Evolutionary conservation across 2,329 filamentous ascomycete species (phyloP), one percentile per base, ranked within the genome.

Genomic region (Colletotrichum limetticola): DNA sequence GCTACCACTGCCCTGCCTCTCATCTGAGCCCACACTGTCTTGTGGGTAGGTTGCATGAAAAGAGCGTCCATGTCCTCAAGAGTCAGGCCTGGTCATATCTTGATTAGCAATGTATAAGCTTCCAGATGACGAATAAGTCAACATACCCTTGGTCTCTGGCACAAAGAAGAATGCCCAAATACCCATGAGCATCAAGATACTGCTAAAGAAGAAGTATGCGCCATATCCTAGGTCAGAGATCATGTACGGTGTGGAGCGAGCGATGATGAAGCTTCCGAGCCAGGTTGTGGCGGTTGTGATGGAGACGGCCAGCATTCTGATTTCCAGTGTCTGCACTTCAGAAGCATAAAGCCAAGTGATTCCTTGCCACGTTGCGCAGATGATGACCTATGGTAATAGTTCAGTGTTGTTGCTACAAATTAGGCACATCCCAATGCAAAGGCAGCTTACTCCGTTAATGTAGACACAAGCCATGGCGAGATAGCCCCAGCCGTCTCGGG

Each of bases 161-260:
- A 89, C 81, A 60, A 86, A 86, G 79, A 87, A 86, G 67, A 83
- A 84, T 3, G 86, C 82, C 78, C 85, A 89, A 56, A 86, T 76
- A 11, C 85, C 82, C 75, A 86, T 84, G 32, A 81, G 74, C 19
- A 87, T 80, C 61, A 87, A 84, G 37, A 87, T 80, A 0, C 82
- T 79, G 4, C 84, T 86, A 74, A 89, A 89, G 79, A 89, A 85
- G 69, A 89, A 86, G 77, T 87, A 89, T 0, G 86, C 86, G 8
- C 87, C 87, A 74, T 86, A 89, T 1, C 82, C 81, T 1, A 85
- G 78, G 5, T 78, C 77, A 0, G 79, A 82, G 19, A 85, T 81
- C 84, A 85, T 85, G 69, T 84, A 83, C 0, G 83, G 83, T 0
- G 81, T 83, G 26, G 81, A 79, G 30, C 82, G 79, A 2, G 82